Conservation (phyloP, 2,329 filamentous ascomycete species). For the Colletotrichum destructivum region DNA sequence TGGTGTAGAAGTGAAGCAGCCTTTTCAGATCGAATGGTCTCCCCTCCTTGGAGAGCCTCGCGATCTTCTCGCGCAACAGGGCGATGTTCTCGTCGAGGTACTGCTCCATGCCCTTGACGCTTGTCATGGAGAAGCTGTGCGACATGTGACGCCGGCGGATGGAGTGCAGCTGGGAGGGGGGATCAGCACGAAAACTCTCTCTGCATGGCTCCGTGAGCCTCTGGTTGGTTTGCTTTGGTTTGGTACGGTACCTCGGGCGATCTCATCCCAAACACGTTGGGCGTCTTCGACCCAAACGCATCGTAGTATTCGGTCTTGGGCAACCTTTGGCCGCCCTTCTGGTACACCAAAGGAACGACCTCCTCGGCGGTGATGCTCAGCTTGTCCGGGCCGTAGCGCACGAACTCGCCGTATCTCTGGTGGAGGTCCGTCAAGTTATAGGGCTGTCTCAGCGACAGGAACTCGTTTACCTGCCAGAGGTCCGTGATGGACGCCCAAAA, state of each 20-base stretch:
- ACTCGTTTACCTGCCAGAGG: slow-evolving; percentile 27
- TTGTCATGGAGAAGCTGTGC: slow-evolving; percentile 28
- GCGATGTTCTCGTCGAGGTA: slow-evolving; percentile 51
- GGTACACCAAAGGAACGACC: slow-evolving; percentile 28
- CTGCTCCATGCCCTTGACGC: slow-evolving; percentile 54
- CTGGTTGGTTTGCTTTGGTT: too few species aligned
- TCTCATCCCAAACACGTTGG: slow-evolving; percentile 30
- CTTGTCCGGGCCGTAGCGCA: slow-evolving; percentile 30
- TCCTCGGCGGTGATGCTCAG: slow-evolving; percentile 36
- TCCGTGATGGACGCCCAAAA: slow-evolving; percentile 30
- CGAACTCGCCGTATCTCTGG: slow-evolving; percentile 19
- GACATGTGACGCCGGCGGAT: slow-evolving; percentile 25
- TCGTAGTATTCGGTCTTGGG: slow-evolving; percentile 34
- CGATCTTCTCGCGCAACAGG: slow-evolving; percentile 47
- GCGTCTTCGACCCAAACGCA: slow-evolving; percentile 23
- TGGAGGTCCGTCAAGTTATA: slow-evolving; percentile 30
- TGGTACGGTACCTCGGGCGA: slow-evolving; percentile 18
- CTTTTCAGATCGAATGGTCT: slow-evolving; percentile 51
- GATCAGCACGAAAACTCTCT: not conserved
- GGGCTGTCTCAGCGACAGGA: slow-evolving; percentile 29
- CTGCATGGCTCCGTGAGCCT: not conserved
- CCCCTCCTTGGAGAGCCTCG: slow-evolving; percentile 17
- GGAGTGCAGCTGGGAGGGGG: slow-evolving; percentile 9
- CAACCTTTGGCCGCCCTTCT: slow-evolving; percentile 30
- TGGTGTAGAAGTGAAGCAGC: slow-evolving; percentile 46